Base-by-base conservation (phyloP, 2,329 filamentous ascomycete species). In the Ilyonectria destructans region DNA sequence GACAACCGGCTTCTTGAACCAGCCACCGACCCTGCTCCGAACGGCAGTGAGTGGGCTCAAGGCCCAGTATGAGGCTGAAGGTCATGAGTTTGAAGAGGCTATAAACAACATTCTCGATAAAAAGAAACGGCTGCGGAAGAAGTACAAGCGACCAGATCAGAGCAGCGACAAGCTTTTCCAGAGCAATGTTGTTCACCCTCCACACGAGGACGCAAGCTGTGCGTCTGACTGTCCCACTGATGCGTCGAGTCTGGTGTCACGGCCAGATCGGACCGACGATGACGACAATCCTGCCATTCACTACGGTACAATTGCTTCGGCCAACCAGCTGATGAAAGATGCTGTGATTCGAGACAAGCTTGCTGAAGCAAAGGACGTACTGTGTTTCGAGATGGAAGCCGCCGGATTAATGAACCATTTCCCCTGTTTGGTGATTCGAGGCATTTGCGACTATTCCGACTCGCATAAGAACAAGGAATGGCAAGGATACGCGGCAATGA, bases 401-500 rank as follows among this genome's bases (percentile, higher is more conserved):
- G 26, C 26, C 6, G 26, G 26, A 26, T 26, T 26, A 4, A 26
- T 26, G 26, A 26, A 26, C 5, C 26, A 26, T 26, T 26, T 26
- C 26, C 26, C 26, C 26, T 26, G 26, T 26, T 26, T 26, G 26
- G 26, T 26, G 26, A 26, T 26, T 26, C 26, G 26, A 26, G 26
- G 26, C 26, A 26, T 26, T 26, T 26, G 26, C 26, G 26, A 26
- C 26, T 26, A 26, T 6, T 26, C 26, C 26, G 26, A 26, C 26
- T 26, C 26, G 26, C 26, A 26, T 26, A 26, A 26, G 26, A 26
- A 26, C 6, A 26, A 26, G 26, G 26, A 26, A 4, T 26, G 26
- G 26, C 26, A 26, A 26, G 26, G 26, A 26, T 26, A 26, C 6
- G 26, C 26, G 26, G 26, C 81, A 0, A 73, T 71, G 2, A 73